These are phyloP conservation scores for Aplosporella prunicola DNA, from an alignment of 2,329 filamentous ascomycete genomes.

Conservation along the genomic window DNA sequence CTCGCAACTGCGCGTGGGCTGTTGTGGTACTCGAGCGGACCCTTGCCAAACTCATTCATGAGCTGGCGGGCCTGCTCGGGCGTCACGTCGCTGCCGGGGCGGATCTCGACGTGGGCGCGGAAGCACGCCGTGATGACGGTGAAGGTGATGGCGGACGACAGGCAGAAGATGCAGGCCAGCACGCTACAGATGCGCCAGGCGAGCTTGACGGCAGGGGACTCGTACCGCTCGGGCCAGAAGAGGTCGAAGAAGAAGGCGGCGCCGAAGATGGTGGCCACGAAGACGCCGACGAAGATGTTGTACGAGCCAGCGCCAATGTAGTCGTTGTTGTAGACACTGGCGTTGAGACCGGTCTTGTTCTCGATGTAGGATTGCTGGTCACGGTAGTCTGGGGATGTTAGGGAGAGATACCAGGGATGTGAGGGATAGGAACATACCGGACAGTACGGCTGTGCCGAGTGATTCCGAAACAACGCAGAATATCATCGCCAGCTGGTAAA, in stretches of 20 bases:
- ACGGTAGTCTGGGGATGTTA: conserved; percentile 41
- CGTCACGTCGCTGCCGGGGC: conserved; percentile 34
- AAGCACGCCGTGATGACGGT: conserved; percentile 43
- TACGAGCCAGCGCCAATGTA: conserved; percentile 47
- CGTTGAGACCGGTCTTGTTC: conserved; percentile 24
- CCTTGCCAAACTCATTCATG: conserved; percentile 23
- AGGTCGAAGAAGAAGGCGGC: conserved; percentile 54
- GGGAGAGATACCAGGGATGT: not conserved
- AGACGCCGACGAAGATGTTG: conserved; percentile 51
- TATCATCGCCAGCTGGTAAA: conserved; percentile 52
- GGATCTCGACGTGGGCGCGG: conserved; percentile 32
- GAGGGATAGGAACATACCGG: conserved; percentile 30
- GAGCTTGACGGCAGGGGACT: conserved; percentile 39
- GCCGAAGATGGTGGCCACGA: conserved; percentile 49
- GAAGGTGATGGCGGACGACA: conserved; percentile 40
- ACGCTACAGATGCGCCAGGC: conserved; percentile 47
- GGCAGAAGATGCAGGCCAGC: conserved; percentile 37
- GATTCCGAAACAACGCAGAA: conserved; percentile 48
- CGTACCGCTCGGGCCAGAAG: conserved; percentile 49
- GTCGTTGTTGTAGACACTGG: conserved; percentile 45
- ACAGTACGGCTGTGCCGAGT: conserved; percentile 46
- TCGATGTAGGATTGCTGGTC: conserved; percentile 43
- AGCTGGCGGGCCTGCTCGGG: conserved; percentile 20
- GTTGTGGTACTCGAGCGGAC: conserved; percentile 37
- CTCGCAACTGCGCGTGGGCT: conserved; percentile 43